Evolutionary conservation across 139 green algal species (phyloP), one percentile per base, ranked within the genome.

Genomic region (Tetraselmis chui): DNA sequence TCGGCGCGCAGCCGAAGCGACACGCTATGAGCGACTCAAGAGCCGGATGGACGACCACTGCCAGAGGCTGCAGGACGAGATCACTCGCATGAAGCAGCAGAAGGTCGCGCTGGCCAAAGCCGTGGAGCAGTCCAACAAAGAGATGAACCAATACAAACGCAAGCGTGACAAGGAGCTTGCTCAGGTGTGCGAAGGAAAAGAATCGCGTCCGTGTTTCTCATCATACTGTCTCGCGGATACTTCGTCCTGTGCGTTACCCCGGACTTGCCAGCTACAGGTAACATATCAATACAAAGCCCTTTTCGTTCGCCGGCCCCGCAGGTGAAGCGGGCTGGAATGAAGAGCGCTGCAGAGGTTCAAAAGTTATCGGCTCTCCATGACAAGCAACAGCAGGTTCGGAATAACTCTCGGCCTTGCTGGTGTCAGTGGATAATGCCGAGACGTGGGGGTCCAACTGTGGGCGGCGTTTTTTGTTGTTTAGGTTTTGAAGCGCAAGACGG

Each of bases 401-500:
- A n/a, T n/a, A n/a, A n/a, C n/a, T n/a, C n/a, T n/a, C n/a, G n/a
- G n/a, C n/a, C n/a, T n/a, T n/a, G n/a, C n/a, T n/a, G n/a, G n/a
- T n/a, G n/a, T n/a, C n/a, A n/a, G n/a, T n/a, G n/a, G n/a, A n/a
- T n/a, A n/a, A n/a, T n/a, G n/a, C n/a, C n/a, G n/a, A n/a, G n/a
- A n/a, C n/a, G n/a, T n/a, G n/a, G n/a, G n/a, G n/a, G n/a, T n/a
- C n/a, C n/a, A n/a, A n/a, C n/a, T n/a, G n/a, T n/a, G n/a, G n/a
- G n/a, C n/a, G n/a, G n/a, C n/a, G n/a, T n/a, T n/a, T n/a, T n/a
- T n/a, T n/a, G n/a, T n/a, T n/a, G n/a, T n/a, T n/a, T n/a, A 59
- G 59, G 94, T 98, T 81, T 85, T 98, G 76, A 91, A 95, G 76
- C 90, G 95, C 74, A 98, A 98, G 91, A 97, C 92, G 31, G 89